Percentiles rank a stretch among this genome's conserved stretches.
phyloP scores from a whole-genome alignment of 805 yeast genomes.

The Myxozyma udenii region DNA sequence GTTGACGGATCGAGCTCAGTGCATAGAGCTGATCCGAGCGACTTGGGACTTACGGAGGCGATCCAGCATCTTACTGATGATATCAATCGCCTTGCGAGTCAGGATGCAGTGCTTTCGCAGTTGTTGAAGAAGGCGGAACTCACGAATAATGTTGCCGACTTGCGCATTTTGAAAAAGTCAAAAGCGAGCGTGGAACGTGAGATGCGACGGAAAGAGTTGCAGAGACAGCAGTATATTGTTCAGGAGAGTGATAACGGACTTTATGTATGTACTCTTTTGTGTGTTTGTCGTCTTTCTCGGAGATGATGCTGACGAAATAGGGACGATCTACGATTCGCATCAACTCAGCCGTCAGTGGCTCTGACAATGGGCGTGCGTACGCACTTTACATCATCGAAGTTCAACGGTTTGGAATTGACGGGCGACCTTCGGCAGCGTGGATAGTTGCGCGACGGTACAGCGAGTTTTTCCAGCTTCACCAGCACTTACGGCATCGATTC shows the following conservation, averaged over 20 bases:
- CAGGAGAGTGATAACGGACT: conserved; percentile 79
- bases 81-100: conserved; percentile 60
- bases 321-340: conserved; percentile 38
- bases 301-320: neutral
- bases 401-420: conserved; percentile 48
- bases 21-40: conserved; percentile 65
- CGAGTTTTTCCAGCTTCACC: conserved; percentile 73
- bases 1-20: conserved; percentile 37
- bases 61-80: conserved; percentile 48
- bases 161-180: conserved; percentile 66
- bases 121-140: conserved; percentile 77
- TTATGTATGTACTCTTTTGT: conserved; percentile 58
- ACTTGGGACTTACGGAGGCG: conserved; percentile 46
- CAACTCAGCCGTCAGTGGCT: conserved; percentile 48
- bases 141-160: conserved; percentile 69
- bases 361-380: conserved; percentile 56
- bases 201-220: conserved; percentile 66
- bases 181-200: conserved; percentile 65
- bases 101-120: conserved; percentile 62
- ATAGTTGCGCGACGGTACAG: conserved; percentile 84
- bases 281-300: neutral
- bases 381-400: conserved; percentile 76
- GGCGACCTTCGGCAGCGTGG: conserved; percentile 68
- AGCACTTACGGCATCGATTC: conserved; percentile 55
- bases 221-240: conserved; percentile 74